phyloP scores from a whole-genome alignment of 495 filamentous ascomycete genomes.

The Aspergillus steynii region DNA sequence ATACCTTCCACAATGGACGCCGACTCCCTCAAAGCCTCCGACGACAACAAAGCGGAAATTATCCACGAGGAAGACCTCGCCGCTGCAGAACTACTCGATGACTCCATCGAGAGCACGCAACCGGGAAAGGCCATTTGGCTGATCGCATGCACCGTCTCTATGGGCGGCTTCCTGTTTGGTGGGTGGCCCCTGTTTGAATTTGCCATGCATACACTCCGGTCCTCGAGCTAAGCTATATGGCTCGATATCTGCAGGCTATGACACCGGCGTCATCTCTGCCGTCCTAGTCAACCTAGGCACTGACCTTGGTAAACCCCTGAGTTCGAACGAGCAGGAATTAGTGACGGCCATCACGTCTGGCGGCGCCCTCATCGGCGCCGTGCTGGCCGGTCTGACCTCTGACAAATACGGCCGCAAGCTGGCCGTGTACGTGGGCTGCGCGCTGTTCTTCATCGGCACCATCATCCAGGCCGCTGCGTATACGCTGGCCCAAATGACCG shows the following conservation, averaged over 20 bases:
- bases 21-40: background rate
- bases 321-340: conserved; percentile 44
- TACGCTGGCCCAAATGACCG: conserved; percentile 47
- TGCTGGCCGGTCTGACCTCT: conserved; percentile 48
- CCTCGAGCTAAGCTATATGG: too few species aligned
- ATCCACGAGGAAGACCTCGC: conserved; percentile 6
- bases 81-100: conserved; percentile 4
- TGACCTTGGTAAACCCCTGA: conserved; percentile 31
- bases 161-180: conserved; percentile 41
- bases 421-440: conserved; percentile 48
- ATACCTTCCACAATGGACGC: conserved; percentile 1
- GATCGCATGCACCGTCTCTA: conserved; percentile 33
- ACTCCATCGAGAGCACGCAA: conserved; percentile 12
- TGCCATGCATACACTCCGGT: background rate
- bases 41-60: conserved; percentile 5
- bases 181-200: background rate
- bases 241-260: conserved; percentile 28
- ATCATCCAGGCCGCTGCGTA: conserved; percentile 45
- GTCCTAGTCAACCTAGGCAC: conserved; percentile 44
- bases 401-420: conserved; percentile 52
- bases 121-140: conserved; percentile 27
- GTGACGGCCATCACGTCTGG: conserved; percentile 49
- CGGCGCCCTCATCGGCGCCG: conserved; percentile 51
- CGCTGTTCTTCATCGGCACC: conserved; percentile 48
- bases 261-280: conserved; percentile 51